A percentile compares a stretch with the other conserved stretches of the same genome.
phyloP scores from a whole-genome alignment of 805 yeast genomes.

The Scheffersomyces stipitis region DNA sequence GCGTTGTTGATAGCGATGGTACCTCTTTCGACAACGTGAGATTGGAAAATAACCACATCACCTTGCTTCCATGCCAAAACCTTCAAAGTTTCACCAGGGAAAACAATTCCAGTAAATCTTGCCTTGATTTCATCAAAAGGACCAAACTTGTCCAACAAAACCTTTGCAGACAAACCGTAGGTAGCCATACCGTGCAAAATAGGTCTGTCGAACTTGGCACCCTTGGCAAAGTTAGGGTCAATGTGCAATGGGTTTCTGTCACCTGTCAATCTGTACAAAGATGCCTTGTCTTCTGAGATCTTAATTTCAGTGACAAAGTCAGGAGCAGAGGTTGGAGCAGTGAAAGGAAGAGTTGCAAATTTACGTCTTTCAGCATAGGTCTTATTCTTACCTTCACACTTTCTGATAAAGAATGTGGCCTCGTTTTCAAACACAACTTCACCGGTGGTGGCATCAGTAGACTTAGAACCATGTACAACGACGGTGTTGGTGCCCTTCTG shows the following conservation, averaged over 20 bases:
- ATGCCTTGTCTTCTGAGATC: conserved; percentile 75
- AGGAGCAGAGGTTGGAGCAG: conserved; percentile 62
- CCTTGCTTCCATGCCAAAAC: conserved; percentile 84
- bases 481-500: conserved; percentile 88
- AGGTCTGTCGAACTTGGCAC: conserved; percentile 82
- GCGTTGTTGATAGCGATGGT: conserved; percentile 82
- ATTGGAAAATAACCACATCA: conserved; percentile 71
- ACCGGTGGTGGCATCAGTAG: conserved; percentile 67
- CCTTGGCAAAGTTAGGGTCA: conserved; percentile 86
- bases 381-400: conserved; percentile 58
- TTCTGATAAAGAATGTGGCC: conserved; percentile 81
- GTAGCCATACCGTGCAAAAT: conserved; percentile 91
- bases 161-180: conserved; percentile 79
- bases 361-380: conserved; percentile 47
- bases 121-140: conserved; percentile 80
- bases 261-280: conserved; percentile 87
- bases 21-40: conserved; percentile 76
- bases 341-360: conserved; percentile 64
- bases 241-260: conserved; percentile 95
- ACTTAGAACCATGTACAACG: conserved; percentile 69
- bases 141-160: conserved; percentile 78
- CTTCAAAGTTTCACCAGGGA: conserved; percentile 88
- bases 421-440: conserved; percentile 75
- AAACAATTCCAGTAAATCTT: conserved; percentile 87
- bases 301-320: conserved; percentile 61